Percentiles rank a stretch among this genome's conserved stretches.
These are phyloP conservation scores for Nicotiana paniculata DNA, from an alignment of 257 asterid species.

Conservation along the genomic window DNA sequence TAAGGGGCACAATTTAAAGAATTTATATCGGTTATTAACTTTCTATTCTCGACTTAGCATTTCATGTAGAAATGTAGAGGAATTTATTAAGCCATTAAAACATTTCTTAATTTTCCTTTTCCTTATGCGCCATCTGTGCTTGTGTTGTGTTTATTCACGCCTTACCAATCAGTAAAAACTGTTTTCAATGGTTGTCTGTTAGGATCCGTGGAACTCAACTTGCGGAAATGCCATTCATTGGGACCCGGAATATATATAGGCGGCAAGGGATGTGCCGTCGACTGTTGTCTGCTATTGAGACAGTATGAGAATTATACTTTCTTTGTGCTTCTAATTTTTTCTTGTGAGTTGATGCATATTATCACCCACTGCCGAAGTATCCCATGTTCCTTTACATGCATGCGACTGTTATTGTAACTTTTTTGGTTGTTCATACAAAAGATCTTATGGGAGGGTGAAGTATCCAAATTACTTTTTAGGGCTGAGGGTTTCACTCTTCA, in stretches of 20 bases:
- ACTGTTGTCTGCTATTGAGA: constrained; percentile 14
- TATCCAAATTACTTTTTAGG: background rate
- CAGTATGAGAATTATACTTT: constrained; percentile 3
- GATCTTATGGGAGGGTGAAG: background rate
- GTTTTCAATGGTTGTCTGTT: background rate
- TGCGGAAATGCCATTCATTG: constrained; percentile 30
- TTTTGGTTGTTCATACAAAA: background rate
- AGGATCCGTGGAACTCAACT: constrained; percentile 23
- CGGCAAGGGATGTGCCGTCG: constrained; percentile 30
- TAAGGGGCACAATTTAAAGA: background rate
- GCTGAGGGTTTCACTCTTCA: background rate
- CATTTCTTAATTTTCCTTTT: background rate
- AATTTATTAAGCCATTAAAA: background rate
- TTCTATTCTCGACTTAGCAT: background rate
- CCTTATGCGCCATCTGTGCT: background rate
- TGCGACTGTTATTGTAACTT: background rate
- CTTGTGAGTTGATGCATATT: background rate
- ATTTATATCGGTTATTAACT: background rate
- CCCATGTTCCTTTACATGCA: background rate
- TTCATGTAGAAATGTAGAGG: background rate
- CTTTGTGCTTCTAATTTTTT: background rate
- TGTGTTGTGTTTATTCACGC: background rate
- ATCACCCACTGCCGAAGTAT: background rate
- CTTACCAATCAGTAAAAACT: constrained; percentile 2
- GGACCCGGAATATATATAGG: constrained; percentile 18